Conservation (phyloP, 441 rosid genomes). For the Populus hybrid region DNA sequence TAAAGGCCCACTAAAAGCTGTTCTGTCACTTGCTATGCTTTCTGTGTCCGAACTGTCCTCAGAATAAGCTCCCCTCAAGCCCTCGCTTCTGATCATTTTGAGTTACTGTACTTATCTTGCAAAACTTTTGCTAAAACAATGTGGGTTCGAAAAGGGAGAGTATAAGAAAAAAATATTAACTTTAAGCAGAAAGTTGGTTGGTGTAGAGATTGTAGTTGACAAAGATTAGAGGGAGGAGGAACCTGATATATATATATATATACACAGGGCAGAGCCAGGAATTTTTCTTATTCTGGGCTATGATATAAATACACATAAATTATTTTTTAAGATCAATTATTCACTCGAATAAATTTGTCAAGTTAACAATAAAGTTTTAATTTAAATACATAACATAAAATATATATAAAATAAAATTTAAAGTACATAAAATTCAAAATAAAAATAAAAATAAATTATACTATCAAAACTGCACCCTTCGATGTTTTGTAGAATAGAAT, state of each 20-base stretch:
- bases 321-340: too few relatives aligned
- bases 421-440: too few relatives aligned
- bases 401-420: too few relatives aligned
- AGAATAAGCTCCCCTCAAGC: conserved; percentile 35
- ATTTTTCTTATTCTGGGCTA: too few relatives aligned
- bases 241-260: neutral
- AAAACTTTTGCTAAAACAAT: neutral
- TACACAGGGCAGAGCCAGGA: too few relatives aligned
- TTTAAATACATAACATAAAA: too few relatives aligned
- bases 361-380: too few relatives aligned
- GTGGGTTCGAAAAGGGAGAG: neutral
- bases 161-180: neutral
- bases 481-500: too few relatives aligned
- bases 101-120: neutral
- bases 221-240: neutral
- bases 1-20: conserved; percentile 62
- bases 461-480: too few relatives aligned
- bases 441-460: too few relatives aligned
- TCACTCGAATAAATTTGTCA: too few relatives aligned
- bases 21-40: conserved; percentile 54
- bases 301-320: too few relatives aligned
- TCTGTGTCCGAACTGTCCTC: conserved; percentile 68
- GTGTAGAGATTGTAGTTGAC: neutral
- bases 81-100: conserved; percentile 36
- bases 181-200: neutral